phyloP scores from a whole-genome alignment of 192 early-diverging fungal species.

The Umbelopsis vinacea region DNA sequence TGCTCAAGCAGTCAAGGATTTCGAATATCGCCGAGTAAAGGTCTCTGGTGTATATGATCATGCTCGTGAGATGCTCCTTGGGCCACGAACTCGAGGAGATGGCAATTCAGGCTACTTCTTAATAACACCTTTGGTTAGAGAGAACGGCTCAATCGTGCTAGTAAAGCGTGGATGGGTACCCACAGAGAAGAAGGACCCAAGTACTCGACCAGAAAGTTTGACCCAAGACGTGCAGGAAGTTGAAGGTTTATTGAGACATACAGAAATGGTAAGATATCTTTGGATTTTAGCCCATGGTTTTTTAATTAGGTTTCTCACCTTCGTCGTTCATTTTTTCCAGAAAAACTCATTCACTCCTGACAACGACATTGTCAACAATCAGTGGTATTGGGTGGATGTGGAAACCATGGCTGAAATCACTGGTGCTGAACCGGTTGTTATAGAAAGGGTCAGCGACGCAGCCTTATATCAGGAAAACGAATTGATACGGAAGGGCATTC shows the following conservation, averaged over 20 bases:
- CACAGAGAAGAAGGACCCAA: constrained; percentile 63
- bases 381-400: constrained; percentile 86
- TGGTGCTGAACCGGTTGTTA: constrained; percentile 67
- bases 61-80: constrained; percentile 82
- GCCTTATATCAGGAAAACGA: constrained; percentile 49
- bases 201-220: constrained; percentile 52
- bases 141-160: constrained; percentile 73
- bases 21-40: constrained; percentile 78
- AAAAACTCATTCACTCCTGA: constrained; percentile 64
- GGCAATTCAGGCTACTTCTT: constrained; percentile 74
- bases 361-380: constrained; percentile 65
- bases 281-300: neutral
- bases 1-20: constrained; percentile 52
- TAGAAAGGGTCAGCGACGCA: constrained; percentile 72
- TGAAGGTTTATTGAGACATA: constrained; percentile 67
- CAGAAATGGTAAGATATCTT: constrained; percentile 53
- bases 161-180: constrained; percentile 92
- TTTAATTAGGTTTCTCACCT: constrained; percentile 26
- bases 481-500: constrained; percentile 63
- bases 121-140: constrained; percentile 75
- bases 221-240: constrained; percentile 58
- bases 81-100: constrained; percentile 70
- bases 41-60: constrained; percentile 72
- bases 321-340: constrained; percentile 28
- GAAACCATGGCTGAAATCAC: constrained; percentile 74